Conservation (phyloP, 192 early-diverging fungal genomes). For the Phlyctochytrium arcticum region DNA sequence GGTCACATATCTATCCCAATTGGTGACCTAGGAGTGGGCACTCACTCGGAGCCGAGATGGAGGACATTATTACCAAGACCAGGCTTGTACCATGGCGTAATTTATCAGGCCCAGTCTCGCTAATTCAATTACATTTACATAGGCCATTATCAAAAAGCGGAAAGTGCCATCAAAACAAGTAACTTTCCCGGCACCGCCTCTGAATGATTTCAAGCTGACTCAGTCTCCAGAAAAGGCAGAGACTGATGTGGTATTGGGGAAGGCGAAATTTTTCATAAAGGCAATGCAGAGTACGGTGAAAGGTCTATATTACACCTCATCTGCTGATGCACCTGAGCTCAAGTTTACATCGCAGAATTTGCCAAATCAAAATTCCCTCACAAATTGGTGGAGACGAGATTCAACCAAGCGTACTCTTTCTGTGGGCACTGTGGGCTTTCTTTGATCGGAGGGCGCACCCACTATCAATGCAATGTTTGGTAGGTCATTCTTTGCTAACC, state of each 20-base stretch:
- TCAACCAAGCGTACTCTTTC: not conserved
- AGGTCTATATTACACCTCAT: not conserved
- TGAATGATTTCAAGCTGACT: no score
- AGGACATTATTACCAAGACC: slow-evolving; percentile 8
- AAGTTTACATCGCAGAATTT: not conserved
- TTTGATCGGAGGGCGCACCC: slow-evolving; percentile 1
- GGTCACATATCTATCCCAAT: slow-evolving; percentile 18
- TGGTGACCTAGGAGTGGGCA: not conserved
- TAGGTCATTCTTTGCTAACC: not conserved
- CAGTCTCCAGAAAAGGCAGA: not conserved
- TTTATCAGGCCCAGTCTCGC: no score
- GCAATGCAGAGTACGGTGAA: slow-evolving; percentile 13
- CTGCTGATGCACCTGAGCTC: not conserved
- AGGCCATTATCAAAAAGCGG: slow-evolving; percentile 9
- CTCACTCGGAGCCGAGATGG: not conserved
- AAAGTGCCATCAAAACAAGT: slow-evolving; percentile 6
- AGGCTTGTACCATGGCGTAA: slow-evolving; percentile 3
- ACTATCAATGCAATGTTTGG: slow-evolving; percentile 20
- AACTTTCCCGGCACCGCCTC: no score
- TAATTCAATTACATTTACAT: no score
- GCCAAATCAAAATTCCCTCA: slow-evolving; percentile 6
- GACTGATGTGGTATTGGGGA: not conserved
- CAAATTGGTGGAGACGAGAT: slow-evolving; percentile 23
- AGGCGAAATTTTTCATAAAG: slow-evolving; percentile 6
- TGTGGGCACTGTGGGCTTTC: slow-evolving; percentile 16